Evolutionary conservation across 129 eudicot species (phyloP).

Genomic region (Flaveria brownii): DNA sequence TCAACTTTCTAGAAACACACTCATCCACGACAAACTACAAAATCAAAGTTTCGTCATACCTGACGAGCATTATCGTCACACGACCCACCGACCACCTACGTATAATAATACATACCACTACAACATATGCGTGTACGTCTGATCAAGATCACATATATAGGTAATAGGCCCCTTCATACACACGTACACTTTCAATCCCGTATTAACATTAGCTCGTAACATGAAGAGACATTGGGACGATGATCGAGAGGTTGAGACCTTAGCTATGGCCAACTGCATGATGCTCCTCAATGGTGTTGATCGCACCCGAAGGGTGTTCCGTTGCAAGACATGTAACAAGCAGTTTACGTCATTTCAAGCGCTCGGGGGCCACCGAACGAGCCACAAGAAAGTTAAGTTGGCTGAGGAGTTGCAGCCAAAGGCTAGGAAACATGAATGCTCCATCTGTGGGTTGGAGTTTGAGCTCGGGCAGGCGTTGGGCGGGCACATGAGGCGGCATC

Average conservation of each 20-base stretch:
- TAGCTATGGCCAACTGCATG: slow-evolving; percentile 57
- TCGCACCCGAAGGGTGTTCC: slow-evolving; percentile 27
- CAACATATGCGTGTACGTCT: not conserved
- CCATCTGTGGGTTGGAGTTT: slow-evolving; percentile 59
- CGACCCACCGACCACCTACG: not conserved
- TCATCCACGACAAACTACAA: not conserved
- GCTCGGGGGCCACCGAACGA: slow-evolving; percentile 69
- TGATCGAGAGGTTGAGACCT: slow-evolving; percentile 42
- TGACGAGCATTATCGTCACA: slow-evolving; percentile 19
- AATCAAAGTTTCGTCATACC: slow-evolving; percentile 25
- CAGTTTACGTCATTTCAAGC: slow-evolving; percentile 56
- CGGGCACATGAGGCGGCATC: slow-evolving; percentile 70
- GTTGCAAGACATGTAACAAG: slow-evolving; percentile 52
- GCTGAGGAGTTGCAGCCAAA: slow-evolving; percentile 18
- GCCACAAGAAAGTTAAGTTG: slow-evolving; percentile 49
- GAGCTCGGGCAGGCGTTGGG: slow-evolving; percentile 64
- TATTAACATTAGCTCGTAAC: not conserved
- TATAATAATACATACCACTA: not conserved
- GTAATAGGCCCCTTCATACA: too few species aligned
- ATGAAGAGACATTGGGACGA: slow-evolving; percentile 39
- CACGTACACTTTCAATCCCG: too few species aligned
- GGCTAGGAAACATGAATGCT: slow-evolving; percentile 52
- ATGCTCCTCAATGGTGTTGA: slow-evolving; percentile 40
- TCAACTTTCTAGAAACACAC: slow-evolving; percentile 31
- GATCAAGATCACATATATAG: not conserved